Base-by-base conservation (phyloP, 2,329 filamentous ascomycete genomes). In the Kalmusia sp. region DNA sequence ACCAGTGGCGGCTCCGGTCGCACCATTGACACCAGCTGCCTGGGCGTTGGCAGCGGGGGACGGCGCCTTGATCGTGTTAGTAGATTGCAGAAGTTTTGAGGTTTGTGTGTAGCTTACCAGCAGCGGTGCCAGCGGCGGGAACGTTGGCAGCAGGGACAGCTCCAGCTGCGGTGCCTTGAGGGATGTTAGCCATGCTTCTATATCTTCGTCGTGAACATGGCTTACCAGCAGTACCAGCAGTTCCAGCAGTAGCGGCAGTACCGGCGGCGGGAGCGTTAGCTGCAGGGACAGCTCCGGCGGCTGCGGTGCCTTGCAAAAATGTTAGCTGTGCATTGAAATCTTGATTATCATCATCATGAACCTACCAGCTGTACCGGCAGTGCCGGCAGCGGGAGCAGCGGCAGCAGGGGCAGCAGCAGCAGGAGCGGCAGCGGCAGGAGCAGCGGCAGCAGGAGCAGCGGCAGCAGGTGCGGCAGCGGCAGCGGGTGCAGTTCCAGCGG, bases 201-300 rank as follows among this genome's bases (percentile, higher is more conserved):
- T 25, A 9, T 50, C 24, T 24, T 44, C 31, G 4, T 21, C 22
- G 19, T 19, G 7, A 46, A 21, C 33, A 39, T 35, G 33, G 11
- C 37, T 19, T 47, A 5, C 50, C 51, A 22, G 51, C 41, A 37
- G 40, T 35, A 39, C 45, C 54, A 49, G 56, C 33, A 37, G 40
- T 43, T 19, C 49, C 52, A 46, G 55, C 43, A 39, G 52, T 43
- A 14, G 28, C 49, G 34, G 49, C 21, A 17, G 25, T 30, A 30
- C 45, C 49, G 40, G 38, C 41, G 35, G 37, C 40, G 14, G 49
- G 30, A 30, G 34, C 37, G 14, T 21, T 19, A 37, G 40, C 40
- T 40, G 49, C 22, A n/a, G 14, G 24, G 34, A 17, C 34, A 7
- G 34, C 6, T 9, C 34, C 34, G 17, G 48, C 6, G 4, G 37